Evolutionary conservation across 345 rosid genomes (phyloP).

Genomic region (Acer yangbiense): DNA sequence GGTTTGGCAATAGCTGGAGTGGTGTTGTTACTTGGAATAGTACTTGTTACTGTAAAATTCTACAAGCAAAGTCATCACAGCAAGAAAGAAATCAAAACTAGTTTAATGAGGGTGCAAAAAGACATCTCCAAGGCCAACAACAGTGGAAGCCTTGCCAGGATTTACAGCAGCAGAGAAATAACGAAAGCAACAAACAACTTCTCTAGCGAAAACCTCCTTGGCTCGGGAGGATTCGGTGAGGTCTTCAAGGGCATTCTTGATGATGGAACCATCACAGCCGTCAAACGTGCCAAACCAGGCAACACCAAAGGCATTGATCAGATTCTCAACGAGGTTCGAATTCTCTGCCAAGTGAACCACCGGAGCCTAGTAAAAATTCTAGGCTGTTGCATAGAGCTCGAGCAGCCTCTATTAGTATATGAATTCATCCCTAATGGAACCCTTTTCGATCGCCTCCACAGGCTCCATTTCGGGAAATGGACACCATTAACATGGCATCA

Average conservation of each 20-base stretch:
- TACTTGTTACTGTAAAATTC: constrained; percentile 13
- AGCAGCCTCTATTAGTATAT: constrained; percentile 49
- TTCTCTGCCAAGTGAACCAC: constrained; percentile 56
- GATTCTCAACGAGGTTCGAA: constrained; percentile 51
- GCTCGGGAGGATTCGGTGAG: constrained; percentile 50
- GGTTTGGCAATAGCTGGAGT: constrained; percentile 40
- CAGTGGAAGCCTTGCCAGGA: constrained; percentile 36
- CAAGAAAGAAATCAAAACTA: constrained; percentile 20
- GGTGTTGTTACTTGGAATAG: constrained; percentile 29
- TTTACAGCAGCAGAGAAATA: constrained; percentile 37
- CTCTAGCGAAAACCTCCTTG: constrained; percentile 40
- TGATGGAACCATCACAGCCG: constrained; percentile 47
- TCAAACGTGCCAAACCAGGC: constrained; percentile 55
- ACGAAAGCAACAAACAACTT: constrained; percentile 48
- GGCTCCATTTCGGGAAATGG: neutral
- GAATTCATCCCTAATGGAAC: constrained; percentile 45
- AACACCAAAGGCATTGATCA: constrained; percentile 49
- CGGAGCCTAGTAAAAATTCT: constrained; percentile 42
- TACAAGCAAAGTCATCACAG: constrained; percentile 29
- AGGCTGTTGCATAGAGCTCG: constrained; percentile 54
- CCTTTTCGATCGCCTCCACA: constrained; percentile 39
- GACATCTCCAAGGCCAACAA: constrained; percentile 35
- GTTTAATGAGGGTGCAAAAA: constrained; percentile 30
- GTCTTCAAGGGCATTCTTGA: constrained; percentile 43
- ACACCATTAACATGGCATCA: constrained; percentile 26